Evolutionary conservation across 768 basidiomycete species (phyloP).

Genomic region (Hygrocybe coccinea): DNA sequence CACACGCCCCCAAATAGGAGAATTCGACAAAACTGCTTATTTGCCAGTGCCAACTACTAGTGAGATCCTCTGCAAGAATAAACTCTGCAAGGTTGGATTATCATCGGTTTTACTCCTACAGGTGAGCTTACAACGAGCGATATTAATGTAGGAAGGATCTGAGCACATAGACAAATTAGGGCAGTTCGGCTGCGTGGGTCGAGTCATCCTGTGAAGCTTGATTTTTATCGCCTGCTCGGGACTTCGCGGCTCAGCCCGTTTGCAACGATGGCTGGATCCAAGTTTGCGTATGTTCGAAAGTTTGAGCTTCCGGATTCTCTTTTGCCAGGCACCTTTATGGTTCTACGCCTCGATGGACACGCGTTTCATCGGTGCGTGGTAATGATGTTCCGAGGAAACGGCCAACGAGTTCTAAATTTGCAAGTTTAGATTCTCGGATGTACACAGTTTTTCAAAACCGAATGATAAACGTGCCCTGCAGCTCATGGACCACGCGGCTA

Average conservation of each 20-base stretch:
- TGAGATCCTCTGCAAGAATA: too few species aligned
- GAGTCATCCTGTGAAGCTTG: too few species aligned
- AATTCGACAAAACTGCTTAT: too few species aligned
- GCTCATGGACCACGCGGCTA: constrained; percentile 91
- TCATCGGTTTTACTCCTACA: too few species aligned
- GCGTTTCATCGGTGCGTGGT: constrained; percentile 77
- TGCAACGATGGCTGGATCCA: constrained; percentile 79
- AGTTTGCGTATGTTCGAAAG: constrained; percentile 82
- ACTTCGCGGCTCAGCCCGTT: neutral
- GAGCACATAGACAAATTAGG: too few species aligned
- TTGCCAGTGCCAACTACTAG: too few species aligned
- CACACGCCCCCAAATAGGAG: too few species aligned
- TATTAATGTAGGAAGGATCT: too few species aligned
- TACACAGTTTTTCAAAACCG: constrained; percentile 80
- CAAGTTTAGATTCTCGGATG: constrained; percentile 68
- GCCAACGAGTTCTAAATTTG: neutral
- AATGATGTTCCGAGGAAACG: neutral
- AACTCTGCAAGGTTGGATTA: too few species aligned
- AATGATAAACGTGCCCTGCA: constrained; percentile 83
- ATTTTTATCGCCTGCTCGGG: neutral
- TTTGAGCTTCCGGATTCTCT: constrained; percentile 88
- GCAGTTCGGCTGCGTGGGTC: too few species aligned
- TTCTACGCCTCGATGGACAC: constrained; percentile 88
- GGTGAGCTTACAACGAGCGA: too few species aligned
- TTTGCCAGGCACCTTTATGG: constrained; percentile 76